Evolutionary conservation across 495 filamentous ascomycete genomes (phyloP), one percentile per base, ranked within the genome.

Genomic region (Rusavskia elegans): DNA sequence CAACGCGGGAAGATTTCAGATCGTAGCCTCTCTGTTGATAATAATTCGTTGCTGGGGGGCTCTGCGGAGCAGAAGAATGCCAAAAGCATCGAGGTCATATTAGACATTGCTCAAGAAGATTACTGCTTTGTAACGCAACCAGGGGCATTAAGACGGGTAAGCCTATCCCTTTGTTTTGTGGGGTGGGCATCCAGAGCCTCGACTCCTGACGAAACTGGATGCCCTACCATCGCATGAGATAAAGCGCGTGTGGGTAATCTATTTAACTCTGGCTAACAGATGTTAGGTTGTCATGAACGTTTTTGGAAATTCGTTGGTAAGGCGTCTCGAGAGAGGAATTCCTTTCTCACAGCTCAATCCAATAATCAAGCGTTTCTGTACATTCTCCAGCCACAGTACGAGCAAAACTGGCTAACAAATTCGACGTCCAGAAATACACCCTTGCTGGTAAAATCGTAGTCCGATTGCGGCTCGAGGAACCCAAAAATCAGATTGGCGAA

Each of bases 281-380:
- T 10, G 9, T 10, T 23, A 56, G 55, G 76, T 89, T 40, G 74
- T 92, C 32, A 85, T 88, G 82, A 89, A 93, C 57, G 55, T 90
- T 1, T 81, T 87, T 51, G 83, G 87, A 17, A 93, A 93, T 63
- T 79, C 87, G 0, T 73, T 90, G 57, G 39, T 42, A 42, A 21
- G 39, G 8, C 5, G 14, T 20, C 8, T 21, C 39, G n/a, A 35
- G 32, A 35, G 32, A 10, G 0, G 2, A 35, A 7, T 35, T 14
- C 32, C 32, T 10, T 14, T 14, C 32, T 14, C 8, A 11, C 5
- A 35, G 6, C 32, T 11, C 10, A 4, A 13, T 35, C 10, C 5
- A 35, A 35, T 35, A 8, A 35, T 35, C 32, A 35, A 14, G 0
- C 32, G 13, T 7, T 35, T 35, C 13, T 35, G 10, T 35, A 35